A percentile compares a stretch with the other conserved stretches of the same genome.
These are phyloP conservation scores for Cladosporium sp. DNA, from an alignment of 2,329 filamentous ascomycete genomes.

Conservation along the genomic window DNA sequence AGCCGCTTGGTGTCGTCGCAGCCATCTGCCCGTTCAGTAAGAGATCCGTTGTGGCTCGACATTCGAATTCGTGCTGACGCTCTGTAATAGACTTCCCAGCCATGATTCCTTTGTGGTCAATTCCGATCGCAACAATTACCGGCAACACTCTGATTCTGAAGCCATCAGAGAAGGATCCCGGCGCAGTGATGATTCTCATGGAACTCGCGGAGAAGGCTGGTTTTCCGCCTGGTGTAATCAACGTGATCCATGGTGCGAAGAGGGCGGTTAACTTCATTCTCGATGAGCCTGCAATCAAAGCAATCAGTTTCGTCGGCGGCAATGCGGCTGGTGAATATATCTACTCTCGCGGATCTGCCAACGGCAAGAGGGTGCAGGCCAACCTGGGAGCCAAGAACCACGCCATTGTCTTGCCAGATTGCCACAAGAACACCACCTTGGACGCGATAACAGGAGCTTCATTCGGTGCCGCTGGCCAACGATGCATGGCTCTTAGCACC, in stretches of 20 bases:
- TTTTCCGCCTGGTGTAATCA: constrained; percentile 76
- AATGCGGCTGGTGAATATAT: constrained; percentile 91
- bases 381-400: constrained; percentile 89
- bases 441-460: constrained; percentile 80
- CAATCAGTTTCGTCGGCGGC: constrained; percentile 78
- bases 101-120: constrained; percentile 87
- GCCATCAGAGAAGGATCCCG: constrained; percentile 80
- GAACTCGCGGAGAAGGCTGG: constrained; percentile 76
- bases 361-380: constrained; percentile 84
- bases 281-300: constrained; percentile 80
- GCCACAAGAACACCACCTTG: constrained; percentile 84
- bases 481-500: constrained; percentile 83
- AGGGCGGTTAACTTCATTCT: constrained; percentile 82
- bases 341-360: constrained; percentile 70
- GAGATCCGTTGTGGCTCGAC: neutral
- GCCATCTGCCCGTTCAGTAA: constrained; percentile 77
- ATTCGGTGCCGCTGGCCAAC: constrained; percentile 79
- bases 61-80: constrained; percentile 20
- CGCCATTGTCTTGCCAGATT: constrained; percentile 76
- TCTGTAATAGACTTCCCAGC: constrained; percentile 65
- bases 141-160: constrained; percentile 82
- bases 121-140: constrained; percentile 77
- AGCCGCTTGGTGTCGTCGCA: constrained; percentile 75
- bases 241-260: constrained; percentile 75
- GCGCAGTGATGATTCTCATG: constrained; percentile 79